Conservation (phyloP, 2,329 filamentous ascomycete genomes). For the Nemania sp. region DNA sequence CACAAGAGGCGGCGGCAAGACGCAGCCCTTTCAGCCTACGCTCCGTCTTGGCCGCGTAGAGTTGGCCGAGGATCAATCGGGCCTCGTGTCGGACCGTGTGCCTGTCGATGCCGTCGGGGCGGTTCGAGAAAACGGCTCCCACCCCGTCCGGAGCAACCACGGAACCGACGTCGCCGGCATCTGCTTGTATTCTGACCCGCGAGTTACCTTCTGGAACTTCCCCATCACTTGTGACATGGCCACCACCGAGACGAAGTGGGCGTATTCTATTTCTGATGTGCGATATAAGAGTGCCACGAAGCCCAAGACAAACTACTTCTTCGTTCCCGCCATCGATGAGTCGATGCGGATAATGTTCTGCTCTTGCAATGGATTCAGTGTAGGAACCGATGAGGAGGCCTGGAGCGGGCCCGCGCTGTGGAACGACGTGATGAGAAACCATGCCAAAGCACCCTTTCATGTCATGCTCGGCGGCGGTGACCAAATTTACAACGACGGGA, state of each 20-base stretch:
- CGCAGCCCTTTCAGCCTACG: conserved; percentile 61
- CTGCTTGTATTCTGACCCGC: conserved; percentile 67
- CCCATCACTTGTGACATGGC: conserved; percentile 78
- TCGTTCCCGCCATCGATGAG: conserved; percentile 79
- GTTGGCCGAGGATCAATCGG: conserved; percentile 32
- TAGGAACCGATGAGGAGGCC: conserved; percentile 72
- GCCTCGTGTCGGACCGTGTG: conserved; percentile 37
- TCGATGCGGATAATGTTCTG: conserved; percentile 99
- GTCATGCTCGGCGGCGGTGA: conserved; percentile 95
- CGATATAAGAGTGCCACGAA: conserved; percentile 62
- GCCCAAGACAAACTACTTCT: conserved; percentile 71
- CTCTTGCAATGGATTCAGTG: conserved; percentile 95
- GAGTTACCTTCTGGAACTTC: conserved; percentile 92
- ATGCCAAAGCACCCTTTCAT: conserved; percentile 82
- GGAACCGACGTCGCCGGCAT: conserved; percentile 53
- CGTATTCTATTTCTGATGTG: conserved; percentile 73
- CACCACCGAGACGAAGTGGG: conserved; percentile 72
- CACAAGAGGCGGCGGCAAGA: conserved; percentile 69
- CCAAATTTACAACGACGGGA: conserved; percentile 95
- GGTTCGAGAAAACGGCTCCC: conserved; percentile 38
- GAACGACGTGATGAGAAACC: conserved; percentile 87
- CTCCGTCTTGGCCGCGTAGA: conserved; percentile 56
- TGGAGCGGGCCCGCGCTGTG: conserved; percentile 93
- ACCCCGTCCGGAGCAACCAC: conserved; percentile 50
- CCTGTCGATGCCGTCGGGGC: conserved; percentile 38